A percentile compares a stretch with the other conserved stretches of the same genome.
phyloP scores from a whole-genome alignment of 345 rosid species.

The Euclidium syriacum region DNA sequence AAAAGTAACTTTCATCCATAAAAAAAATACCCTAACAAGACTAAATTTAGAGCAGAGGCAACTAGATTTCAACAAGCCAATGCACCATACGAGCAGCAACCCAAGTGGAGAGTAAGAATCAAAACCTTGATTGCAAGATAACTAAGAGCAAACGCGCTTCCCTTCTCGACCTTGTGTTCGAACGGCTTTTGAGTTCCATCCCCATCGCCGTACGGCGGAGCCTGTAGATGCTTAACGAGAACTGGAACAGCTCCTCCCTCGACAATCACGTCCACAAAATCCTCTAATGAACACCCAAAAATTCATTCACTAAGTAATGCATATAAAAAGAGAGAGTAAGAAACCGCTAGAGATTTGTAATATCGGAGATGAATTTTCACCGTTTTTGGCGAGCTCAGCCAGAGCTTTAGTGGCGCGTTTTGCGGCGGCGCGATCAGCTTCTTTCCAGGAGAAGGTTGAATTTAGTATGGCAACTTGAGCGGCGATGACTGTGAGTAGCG shows the following conservation, averaged over 20 bases:
- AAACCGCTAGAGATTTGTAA: slow-evolving; percentile 21
- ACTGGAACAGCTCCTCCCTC: slow-evolving; percentile 97
- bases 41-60: not conserved
- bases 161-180: slow-evolving; percentile 98
- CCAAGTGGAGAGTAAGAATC: not conserved
- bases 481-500: slow-evolving; percentile 52
- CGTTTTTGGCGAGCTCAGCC: slow-evolving; percentile 98
- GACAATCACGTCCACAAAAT: slow-evolving; percentile 87
- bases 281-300: slow-evolving; percentile 55
- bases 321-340: slow-evolving; percentile 5
- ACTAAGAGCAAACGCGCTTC: slow-evolving; percentile 94
- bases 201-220: slow-evolving; percentile 58
- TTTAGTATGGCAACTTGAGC: slow-evolving; percentile 70
- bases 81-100: not conserved
- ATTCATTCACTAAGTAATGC: slow-evolving; percentile 26
- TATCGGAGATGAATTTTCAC: slow-evolving; percentile 40
- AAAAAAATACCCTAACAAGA: no score
- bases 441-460: slow-evolving; percentile 74
- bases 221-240: slow-evolving; percentile 82
- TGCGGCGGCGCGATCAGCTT: slow-evolving; percentile 89
- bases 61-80: not conserved
- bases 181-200: slow-evolving; percentile 54
- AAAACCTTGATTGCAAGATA: slow-evolving; percentile 91
- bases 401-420: slow-evolving; percentile 93
- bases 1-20: no score